Conservation (phyloP, 179 eudicot genomes). For the Camellia oleifera region DNA sequence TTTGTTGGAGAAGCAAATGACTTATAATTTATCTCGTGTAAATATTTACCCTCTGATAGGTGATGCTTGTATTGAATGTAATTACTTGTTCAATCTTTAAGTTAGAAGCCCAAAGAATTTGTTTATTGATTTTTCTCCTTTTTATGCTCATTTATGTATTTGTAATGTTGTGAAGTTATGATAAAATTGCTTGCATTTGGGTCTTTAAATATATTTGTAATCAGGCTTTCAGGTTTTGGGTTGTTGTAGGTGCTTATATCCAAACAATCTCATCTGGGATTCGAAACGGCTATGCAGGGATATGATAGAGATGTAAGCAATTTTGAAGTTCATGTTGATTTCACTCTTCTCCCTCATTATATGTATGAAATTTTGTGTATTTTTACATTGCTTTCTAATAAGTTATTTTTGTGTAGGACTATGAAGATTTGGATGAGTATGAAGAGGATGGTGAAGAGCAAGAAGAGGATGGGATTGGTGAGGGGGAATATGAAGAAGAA, state of each 20-base stretch:
- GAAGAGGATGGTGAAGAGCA: conserved; percentile 58
- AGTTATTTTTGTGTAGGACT: conserved; percentile 24
- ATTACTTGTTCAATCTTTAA: not conserved
- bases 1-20: not conserved
- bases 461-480: conserved; percentile 30
- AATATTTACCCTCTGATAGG: not conserved
- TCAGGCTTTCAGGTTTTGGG: not conserved
- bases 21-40: not conserved
- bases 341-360: not conserved
- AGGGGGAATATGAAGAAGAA: conserved; percentile 36
- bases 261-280: not conserved
- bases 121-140: too few relatives aligned
- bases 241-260: not conserved
- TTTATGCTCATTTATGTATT: too few relatives aligned
- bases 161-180: not conserved
- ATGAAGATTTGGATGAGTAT: conserved; percentile 65
- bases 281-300: conserved; percentile 25
- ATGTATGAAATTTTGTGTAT: too few relatives aligned
- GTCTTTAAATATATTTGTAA: not conserved
- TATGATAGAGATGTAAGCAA: conserved; percentile 35
- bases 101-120: not conserved
- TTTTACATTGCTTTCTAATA: not conserved
- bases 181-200: not conserved
- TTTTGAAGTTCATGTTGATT: not conserved
- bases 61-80: not conserved